A percentile compares a stretch with the other conserved stretches of the same genome.
Evolutionary conservation across 2,329 filamentous ascomycete species (phyloP).

Genomic region (Ascosphaera apis): DNA sequence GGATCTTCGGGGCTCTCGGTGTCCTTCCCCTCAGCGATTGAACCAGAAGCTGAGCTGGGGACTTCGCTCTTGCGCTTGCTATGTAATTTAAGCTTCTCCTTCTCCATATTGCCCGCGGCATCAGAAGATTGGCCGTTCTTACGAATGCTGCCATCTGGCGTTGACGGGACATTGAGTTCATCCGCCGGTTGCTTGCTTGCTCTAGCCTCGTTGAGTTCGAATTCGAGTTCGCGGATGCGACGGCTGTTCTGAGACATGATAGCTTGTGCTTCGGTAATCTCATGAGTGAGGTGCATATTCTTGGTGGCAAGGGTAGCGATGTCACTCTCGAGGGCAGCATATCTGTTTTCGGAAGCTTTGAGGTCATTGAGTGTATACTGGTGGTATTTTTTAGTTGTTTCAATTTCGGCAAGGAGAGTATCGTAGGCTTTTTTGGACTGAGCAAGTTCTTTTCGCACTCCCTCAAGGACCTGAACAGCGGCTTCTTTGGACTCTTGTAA

Average conservation of each 20-base stretch:
- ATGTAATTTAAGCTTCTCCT: neutral
- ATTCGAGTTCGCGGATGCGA: slow-evolving; percentile 8
- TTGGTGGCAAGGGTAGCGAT: slow-evolving; percentile 8
- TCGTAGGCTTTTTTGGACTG: slow-evolving; percentile 12
- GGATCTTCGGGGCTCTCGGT: neutral
- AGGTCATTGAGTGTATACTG: slow-evolving; percentile 17
- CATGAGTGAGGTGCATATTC: slow-evolving; percentile 6
- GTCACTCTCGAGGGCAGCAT: slow-evolving; percentile 15
- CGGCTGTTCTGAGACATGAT: slow-evolving; percentile 9
- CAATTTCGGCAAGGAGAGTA: slow-evolving; percentile 56
- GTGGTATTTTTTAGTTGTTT: slow-evolving; percentile 24
- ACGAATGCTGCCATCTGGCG: slow-evolving; percentile 11
- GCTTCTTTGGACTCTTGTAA: slow-evolving; percentile 34
- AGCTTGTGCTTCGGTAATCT: slow-evolving; percentile 7
- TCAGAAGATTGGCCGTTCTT: slow-evolving; percentile 7
- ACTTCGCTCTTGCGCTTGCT: neutral
- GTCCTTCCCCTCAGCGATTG: neutral
- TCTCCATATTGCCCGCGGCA: neutral
- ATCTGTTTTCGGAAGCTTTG: slow-evolving; percentile 4
- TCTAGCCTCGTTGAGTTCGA: slow-evolving; percentile 4
- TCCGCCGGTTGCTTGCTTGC: slow-evolving; percentile 9
- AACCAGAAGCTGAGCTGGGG: neutral
- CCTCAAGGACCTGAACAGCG: slow-evolving; percentile 21
- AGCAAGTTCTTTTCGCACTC: slow-evolving; percentile 24
- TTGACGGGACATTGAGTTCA: slow-evolving; percentile 6